These are phyloP conservation scores for Saccharomycopsis fibuligera DNA, from an alignment of 805 yeast species.

Conservation along the genomic window DNA sequence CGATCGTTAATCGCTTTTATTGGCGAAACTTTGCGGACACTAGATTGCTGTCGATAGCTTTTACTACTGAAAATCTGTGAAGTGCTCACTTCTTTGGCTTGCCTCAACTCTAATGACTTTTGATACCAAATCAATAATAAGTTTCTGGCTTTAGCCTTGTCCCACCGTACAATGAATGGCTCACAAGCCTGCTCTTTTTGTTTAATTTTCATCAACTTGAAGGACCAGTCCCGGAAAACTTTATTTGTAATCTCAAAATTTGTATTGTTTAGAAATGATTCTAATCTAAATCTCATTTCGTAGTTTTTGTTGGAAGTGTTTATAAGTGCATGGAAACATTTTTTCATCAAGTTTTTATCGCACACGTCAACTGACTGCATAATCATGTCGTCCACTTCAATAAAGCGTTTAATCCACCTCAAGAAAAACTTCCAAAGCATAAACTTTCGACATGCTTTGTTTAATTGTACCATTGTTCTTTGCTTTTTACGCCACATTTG, in stretches of 20 bases:
- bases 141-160: slow-evolving; percentile 9
- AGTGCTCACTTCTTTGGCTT: neutral
- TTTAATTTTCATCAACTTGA: slow-evolving; percentile 13
- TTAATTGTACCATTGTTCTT: neutral
- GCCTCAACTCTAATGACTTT: no score
- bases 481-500: slow-evolving; percentile 5
- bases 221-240: slow-evolving; percentile 8
- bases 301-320: slow-evolving; percentile 8
- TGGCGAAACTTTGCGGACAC: slow-evolving; percentile 8
- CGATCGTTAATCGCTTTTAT: slow-evolving; percentile 13
- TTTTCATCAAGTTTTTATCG: neutral
- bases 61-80: neutral
- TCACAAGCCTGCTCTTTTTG: slow-evolving; percentile 11
- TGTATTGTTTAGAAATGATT: slow-evolving; percentile 2
- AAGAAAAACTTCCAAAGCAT: slow-evolving; percentile 6
- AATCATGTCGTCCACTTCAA: slow-evolving; percentile 7
- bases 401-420: neutral
- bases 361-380: neutral
- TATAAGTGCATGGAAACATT: slow-evolving; percentile 8
- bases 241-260: slow-evolving; percentile 4
- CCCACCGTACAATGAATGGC: slow-evolving; percentile 12
- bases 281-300: slow-evolving; percentile 9
- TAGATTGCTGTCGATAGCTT: neutral
- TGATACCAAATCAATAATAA: slow-evolving; percentile 15
- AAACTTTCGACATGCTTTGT: neutral